Evolutionary conservation across 768 basidiomycete species (phyloP).

Genomic region (Ephemerocybe angulata): DNA sequence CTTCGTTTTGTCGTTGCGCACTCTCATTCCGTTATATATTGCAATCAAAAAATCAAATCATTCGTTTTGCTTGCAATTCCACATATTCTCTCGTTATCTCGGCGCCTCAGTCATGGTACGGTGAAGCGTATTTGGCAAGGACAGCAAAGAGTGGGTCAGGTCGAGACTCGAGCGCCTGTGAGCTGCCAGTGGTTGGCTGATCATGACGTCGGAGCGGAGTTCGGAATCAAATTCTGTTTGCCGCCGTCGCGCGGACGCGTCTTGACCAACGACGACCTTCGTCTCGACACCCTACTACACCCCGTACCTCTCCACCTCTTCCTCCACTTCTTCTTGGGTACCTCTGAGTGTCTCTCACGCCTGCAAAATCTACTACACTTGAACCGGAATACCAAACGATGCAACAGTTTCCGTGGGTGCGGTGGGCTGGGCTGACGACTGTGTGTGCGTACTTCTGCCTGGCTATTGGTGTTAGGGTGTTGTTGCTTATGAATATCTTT

Average conservation of each 20-base stretch:
- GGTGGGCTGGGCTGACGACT: conserved; percentile 43
- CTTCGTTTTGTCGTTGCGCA: not conserved
- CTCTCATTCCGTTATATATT: not conserved
- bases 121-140: not conserved
- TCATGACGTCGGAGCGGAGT: conserved; percentile 2
- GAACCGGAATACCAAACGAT: conserved; percentile 28
- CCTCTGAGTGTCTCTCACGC: too few species aligned
- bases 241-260: not conserved
- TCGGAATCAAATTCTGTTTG: not conserved
- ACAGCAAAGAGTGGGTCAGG: too few species aligned
- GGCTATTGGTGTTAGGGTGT: too few species aligned
- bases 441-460: conserved; percentile 39
- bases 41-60: too few species aligned
- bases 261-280: not conserved
- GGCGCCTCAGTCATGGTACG: not conserved
- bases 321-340: too few species aligned
- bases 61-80: not conserved
- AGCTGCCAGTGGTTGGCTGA: too few species aligned
- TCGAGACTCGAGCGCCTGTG: too few species aligned
- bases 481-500: too few species aligned
- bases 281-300: not conserved
- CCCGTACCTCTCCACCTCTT: not conserved
- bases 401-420: conserved; percentile 56
- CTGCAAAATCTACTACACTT: too few species aligned
- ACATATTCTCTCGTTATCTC: not conserved